Base-by-base conservation (phyloP, 2,329 filamentous ascomycete genomes). In the Ophiostoma himal-ulmi region DNA sequence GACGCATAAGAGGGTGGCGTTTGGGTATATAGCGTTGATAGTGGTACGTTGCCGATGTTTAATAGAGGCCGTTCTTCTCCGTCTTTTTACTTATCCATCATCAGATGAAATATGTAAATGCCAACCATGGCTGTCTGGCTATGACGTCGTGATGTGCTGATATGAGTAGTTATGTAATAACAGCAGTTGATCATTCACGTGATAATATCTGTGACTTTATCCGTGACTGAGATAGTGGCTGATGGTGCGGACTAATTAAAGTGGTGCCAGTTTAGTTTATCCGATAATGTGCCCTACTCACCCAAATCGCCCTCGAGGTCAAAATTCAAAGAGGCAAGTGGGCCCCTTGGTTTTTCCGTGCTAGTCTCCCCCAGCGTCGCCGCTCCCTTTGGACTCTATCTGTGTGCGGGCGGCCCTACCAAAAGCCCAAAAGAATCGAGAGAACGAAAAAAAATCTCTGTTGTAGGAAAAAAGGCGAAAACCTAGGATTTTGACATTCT, bases 381-480 rank as follows among this genome's bases (percentile, higher is more conserved):
- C 13, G 10, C 13, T 67, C 8, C 10, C 64, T 41, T 3, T 26
- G 10, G 34, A 14, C 62, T 36, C 62, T 41, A 30, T 30, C 30
- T 67, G 65, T 67, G 65, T 67, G 65, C 65, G n/a, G 39, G 41
- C 62, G 39, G 65, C 65, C 39, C n/a, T 30, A 67, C 65, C 10
- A 64, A 36, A n/a, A 37, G 62, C 20, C 20, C 44, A 17, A 48
- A 48, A 20, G 37, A 39, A 48, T 7, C 17, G 44, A 39, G 13
- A 41, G 65, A 68, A 62, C 57, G 57, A 62, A 62, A 70, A 71
- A 71, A 71, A 71, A 69, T 66, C 60, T 66, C 41, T 64, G 37
- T 11, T 17, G 20, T 44, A 48, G 60, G 60, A 70, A 69, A 70
- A 70, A 70, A 41, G 41, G 34, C 20, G 20, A 22, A 36, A 0